These are phyloP conservation scores for Adenanthera pavonina DNA, from an alignment of 306 rosid species.

Conservation along the genomic window DNA sequence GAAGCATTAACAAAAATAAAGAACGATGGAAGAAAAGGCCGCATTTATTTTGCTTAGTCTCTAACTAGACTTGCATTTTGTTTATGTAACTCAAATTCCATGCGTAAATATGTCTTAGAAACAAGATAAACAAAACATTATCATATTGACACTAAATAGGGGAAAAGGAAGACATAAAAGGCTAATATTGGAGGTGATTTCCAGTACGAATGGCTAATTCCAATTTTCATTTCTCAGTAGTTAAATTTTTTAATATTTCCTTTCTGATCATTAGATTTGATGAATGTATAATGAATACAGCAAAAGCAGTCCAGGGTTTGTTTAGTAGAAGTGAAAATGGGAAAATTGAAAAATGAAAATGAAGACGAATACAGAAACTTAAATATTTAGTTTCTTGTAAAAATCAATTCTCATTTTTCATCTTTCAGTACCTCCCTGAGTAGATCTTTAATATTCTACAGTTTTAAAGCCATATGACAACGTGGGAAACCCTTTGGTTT, in stretches of 20 bases:
- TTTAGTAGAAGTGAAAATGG: neutral
- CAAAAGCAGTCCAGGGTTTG: neutral
- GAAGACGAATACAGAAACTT: neutral
- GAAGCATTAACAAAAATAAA: neutral
- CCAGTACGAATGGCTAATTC: neutral
- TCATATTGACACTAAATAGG: neutral
- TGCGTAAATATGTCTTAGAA: neutral
- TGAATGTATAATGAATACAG: neutral
- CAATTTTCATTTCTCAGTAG: neutral
- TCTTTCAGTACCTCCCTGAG: neutral
- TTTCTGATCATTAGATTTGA: neutral
- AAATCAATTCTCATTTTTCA: neutral
- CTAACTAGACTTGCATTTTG: neutral
- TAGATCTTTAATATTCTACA: conserved; percentile 1
- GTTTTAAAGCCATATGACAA: neutral
- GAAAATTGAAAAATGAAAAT: neutral
- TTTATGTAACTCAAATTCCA: neutral
- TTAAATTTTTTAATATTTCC: neutral
- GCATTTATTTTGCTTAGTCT: neutral
- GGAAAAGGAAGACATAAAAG: neutral
- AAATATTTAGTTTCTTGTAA: neutral
- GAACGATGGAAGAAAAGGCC: neutral
- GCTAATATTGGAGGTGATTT: neutral
- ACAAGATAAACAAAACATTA: neutral
- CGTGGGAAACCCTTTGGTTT: neutral